Conservation (phyloP, 192 early-diverging fungal genomes). For the Backusella sp. region DNA sequence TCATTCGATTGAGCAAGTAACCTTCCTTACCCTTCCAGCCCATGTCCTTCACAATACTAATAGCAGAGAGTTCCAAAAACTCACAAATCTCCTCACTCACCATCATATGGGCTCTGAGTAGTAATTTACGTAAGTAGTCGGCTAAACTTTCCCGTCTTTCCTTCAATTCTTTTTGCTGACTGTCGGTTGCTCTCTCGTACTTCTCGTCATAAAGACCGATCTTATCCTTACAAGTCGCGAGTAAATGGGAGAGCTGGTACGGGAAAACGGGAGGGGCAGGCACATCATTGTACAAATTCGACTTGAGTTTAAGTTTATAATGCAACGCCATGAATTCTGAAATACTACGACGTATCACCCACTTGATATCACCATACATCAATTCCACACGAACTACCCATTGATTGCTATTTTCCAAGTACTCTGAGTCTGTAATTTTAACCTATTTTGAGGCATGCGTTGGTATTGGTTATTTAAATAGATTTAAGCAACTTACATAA, state of each 20-base stretch:
- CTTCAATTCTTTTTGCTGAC: conserved; percentile 18
- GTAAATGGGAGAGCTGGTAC: conserved; percentile 20
- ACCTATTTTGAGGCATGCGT: conserved; percentile 30
- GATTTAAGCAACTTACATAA: conserved; percentile 17
- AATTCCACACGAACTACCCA: conserved; percentile 65
- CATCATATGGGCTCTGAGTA: conserved; percentile 56
- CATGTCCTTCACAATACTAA: conserved; percentile 72
- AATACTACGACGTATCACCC: conserved; percentile 64
- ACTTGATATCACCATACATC: conserved; percentile 73
- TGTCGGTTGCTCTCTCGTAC: background rate
- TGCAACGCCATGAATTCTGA: conserved; percentile 66
- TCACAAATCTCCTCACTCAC: conserved; percentile 66
- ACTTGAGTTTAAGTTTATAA: conserved; percentile 55
- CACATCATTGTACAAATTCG: conserved; percentile 30
- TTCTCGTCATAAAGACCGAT: conserved; percentile 17
- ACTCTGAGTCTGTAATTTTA: conserved; percentile 31
- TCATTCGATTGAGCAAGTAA: conserved; percentile 57
- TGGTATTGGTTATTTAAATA: background rate
- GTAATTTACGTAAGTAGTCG: conserved; percentile 52
- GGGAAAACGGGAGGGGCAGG: conserved; percentile 30
- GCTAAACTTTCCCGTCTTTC: conserved; percentile 52
- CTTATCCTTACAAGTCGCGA: conserved; percentile 26
- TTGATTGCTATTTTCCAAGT: conserved; percentile 28
- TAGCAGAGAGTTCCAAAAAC: conserved; percentile 69
- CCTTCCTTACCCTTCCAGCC: conserved; percentile 84